Evolutionary conservation across 768 basidiomycete genomes (phyloP).

Genomic region (Pleurotus tuoliensis): DNA sequence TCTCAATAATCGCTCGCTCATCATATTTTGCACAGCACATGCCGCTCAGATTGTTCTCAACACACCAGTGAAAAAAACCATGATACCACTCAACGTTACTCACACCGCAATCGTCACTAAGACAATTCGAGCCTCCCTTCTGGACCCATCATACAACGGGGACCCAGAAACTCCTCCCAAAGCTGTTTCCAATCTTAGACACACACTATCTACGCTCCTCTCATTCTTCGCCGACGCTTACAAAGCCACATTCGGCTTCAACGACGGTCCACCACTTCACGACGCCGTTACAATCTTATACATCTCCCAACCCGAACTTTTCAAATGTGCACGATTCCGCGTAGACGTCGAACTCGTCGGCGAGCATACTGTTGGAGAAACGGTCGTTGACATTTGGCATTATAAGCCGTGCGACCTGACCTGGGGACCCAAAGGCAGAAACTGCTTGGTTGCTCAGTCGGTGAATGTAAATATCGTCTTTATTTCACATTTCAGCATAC

Average conservation of each 20-base stretch:
- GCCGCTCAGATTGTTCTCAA: slow-evolving; percentile 81
- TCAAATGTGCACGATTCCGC: slow-evolving; percentile 57
- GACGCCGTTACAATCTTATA: slow-evolving; percentile 83
- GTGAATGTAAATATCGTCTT: slow-evolving; percentile 51
- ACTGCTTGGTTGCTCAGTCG: slow-evolving; percentile 66
- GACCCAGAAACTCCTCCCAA: slow-evolving; percentile 26
- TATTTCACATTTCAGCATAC: not conserved
- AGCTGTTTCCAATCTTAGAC: slow-evolving; percentile 48
- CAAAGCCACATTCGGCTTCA: slow-evolving; percentile 72
- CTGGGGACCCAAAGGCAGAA: slow-evolving; percentile 75
- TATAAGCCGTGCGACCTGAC: slow-evolving; percentile 55
- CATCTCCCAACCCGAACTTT: slow-evolving; percentile 64
- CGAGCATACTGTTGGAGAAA: slow-evolving; percentile 66
- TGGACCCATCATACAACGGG: slow-evolving; percentile 28
- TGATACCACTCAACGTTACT: slow-evolving; percentile 88
- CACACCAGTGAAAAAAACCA: slow-evolving; percentile 59
- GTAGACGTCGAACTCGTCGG: slow-evolving; percentile 82
- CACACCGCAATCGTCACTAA: slow-evolving; percentile 77
- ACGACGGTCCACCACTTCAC: slow-evolving; percentile 84
- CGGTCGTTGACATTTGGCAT: slow-evolving; percentile 74
- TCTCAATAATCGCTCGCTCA: not conserved
- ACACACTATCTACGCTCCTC: slow-evolving; percentile 72
- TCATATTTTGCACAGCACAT: slow-evolving; percentile 47
- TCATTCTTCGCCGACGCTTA: slow-evolving; percentile 72
- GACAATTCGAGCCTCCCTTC: slow-evolving; percentile 47